Evolutionary conservation across 2,329 filamentous ascomycete species (phyloP).

Genomic region (Fonsecaea multimorphosa): DNA sequence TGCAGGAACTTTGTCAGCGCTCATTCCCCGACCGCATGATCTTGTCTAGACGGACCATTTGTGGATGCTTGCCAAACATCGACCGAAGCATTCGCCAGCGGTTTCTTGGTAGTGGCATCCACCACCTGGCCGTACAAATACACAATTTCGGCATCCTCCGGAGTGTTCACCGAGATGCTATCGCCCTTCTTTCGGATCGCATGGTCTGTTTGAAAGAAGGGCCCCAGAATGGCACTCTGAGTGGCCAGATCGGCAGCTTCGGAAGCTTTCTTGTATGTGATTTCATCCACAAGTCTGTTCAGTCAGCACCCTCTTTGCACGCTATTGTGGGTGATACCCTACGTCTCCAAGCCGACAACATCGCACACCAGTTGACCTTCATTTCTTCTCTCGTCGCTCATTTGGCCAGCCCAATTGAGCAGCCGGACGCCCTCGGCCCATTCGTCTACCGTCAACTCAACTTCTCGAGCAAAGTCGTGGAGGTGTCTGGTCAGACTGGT

Average conservation of each 20-base stretch:
- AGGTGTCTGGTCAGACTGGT: slow-evolving; percentile 60
- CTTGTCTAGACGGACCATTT: slow-evolving; percentile 59
- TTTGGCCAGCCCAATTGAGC: slow-evolving; percentile 67
- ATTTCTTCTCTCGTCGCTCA: slow-evolving; percentile 67
- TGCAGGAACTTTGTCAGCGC: slow-evolving; percentile 6
- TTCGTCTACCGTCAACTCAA: slow-evolving; percentile 64
- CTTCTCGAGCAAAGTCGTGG: slow-evolving; percentile 65
- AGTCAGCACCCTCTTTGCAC: slow-evolving; percentile 17
- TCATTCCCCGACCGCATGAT: background rate
- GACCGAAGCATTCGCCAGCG: slow-evolving; percentile 69
- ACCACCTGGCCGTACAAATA: slow-evolving; percentile 70
- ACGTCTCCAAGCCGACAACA: slow-evolving; percentile 64
- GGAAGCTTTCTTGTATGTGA: slow-evolving; percentile 70
- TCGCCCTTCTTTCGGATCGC: slow-evolving; percentile 73
- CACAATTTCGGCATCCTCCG: slow-evolving; percentile 60
- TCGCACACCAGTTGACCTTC: slow-evolving; percentile 67
- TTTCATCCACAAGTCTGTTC: slow-evolving; percentile 73
- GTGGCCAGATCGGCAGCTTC: slow-evolving; percentile 64
- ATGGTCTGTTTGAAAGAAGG: slow-evolving; percentile 79
- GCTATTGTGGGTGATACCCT: slow-evolving; percentile 36
- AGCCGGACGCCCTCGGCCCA: slow-evolving; percentile 63
- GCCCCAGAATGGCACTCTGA: slow-evolving; percentile 79
- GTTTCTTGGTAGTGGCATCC: slow-evolving; percentile 66
- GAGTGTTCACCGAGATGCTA: slow-evolving; percentile 63
- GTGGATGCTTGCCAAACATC: slow-evolving; percentile 83